phyloP scores from a whole-genome alignment of 192 early-diverging fungal species.

The Backusella westeae region DNA sequence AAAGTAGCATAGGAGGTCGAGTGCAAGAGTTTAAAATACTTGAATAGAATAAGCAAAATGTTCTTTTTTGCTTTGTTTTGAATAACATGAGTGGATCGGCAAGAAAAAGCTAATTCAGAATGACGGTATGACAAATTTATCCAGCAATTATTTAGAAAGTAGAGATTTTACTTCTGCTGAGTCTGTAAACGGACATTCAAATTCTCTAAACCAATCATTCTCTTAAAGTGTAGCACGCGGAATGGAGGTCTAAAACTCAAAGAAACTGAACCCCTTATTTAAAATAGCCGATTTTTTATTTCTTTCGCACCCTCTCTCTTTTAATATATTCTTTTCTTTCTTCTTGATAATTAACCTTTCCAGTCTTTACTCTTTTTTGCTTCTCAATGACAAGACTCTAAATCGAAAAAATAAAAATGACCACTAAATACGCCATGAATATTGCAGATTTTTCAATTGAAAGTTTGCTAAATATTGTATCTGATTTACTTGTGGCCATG shows the following conservation, averaged over 20 bases:
- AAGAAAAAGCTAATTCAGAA: not conserved
- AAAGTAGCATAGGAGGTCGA: not conserved
- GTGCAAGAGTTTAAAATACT: not conserved
- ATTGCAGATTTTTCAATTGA: conserved; percentile 47
- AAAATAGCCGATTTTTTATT: conserved; percentile 2
- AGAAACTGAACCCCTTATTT: not conserved
- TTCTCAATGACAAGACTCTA: not conserved
- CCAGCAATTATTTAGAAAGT: not conserved
- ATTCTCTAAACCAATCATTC: not conserved
- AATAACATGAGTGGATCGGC: conserved; percentile 6
- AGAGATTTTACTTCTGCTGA: not conserved
- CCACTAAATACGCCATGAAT: conserved; percentile 6
- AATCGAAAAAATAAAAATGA: not conserved
- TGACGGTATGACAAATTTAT: not conserved
- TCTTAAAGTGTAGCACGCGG: conserved; percentile 1
- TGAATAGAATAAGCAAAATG: not conserved
- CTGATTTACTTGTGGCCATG: conserved; percentile 49
- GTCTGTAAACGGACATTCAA: conserved; percentile 5
- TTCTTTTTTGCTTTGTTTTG: not conserved
- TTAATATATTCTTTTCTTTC: not conserved
- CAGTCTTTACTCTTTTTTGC: not conserved
- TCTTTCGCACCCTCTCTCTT: not conserved
- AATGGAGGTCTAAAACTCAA: not conserved
- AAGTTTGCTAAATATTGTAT: conserved; percentile 47
- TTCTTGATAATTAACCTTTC: not conserved